These are phyloP conservation scores for Viridothelium virens DNA, from an alignment of 495 filamentous ascomycete genomes.

Conservation along the genomic window DNA sequence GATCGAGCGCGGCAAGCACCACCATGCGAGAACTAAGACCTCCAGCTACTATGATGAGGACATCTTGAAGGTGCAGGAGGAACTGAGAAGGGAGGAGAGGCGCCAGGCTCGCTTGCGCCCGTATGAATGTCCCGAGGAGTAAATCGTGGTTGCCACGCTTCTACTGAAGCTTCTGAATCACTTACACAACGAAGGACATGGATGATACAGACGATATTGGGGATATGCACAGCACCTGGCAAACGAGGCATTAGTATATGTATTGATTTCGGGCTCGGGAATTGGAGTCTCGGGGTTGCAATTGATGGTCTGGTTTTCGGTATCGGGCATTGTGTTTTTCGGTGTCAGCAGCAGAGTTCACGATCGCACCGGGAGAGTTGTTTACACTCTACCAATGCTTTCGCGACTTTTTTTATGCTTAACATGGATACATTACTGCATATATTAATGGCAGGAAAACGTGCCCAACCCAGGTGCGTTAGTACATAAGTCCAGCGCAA, in stretches of 20 bases:
- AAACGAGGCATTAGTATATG: neutral
- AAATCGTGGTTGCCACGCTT: neutral
- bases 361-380: too few relatives aligned
- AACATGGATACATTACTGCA: neutral
- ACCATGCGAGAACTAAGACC: neutral
- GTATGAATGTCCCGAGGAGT: neutral
- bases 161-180: too few relatives aligned
- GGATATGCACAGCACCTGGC: neutral
- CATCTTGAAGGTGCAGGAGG: neutral
- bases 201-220: neutral
- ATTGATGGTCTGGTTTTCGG: neutral
- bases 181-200: neutral
- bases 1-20: neutral
- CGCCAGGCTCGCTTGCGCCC: neutral
- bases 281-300: neutral
- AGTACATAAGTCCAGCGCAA: neutral
- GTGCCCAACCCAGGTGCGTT: neutral
- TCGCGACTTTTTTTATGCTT: neutral
- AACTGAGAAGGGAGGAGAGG: neutral
- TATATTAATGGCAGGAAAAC: neutral
- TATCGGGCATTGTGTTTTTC: neutral
- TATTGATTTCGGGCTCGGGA: neutral
- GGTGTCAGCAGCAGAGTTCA: too few relatives aligned
- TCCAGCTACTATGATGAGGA: conserved; percentile 3
- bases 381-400: neutral